phyloP scores from a whole-genome alignment of 2,329 filamentous ascomycete genomes.

The Alternaria alternata region DNA sequence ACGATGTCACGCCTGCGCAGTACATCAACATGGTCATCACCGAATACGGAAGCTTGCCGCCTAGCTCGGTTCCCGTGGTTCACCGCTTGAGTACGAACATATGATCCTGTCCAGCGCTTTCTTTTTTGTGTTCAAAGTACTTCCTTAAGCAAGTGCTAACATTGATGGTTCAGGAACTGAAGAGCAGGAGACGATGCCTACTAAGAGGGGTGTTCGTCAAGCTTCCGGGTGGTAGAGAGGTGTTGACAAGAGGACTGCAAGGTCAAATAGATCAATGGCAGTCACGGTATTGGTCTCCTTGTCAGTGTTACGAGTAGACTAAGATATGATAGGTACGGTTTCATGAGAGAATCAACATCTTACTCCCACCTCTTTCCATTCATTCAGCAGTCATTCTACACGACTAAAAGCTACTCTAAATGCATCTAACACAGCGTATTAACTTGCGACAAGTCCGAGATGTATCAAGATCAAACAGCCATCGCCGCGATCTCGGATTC shows the following conservation, averaged over 20 bases:
- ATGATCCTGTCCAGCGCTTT: conserved; percentile 28
- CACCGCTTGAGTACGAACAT: conserved; percentile 63
- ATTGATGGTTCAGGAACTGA: conserved; percentile 19
- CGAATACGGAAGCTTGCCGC: conserved; percentile 86
- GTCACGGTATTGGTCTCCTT: not conserved
- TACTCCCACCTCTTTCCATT: not conserved
- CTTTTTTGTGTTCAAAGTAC: conserved; percentile 14
- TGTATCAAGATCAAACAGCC: not conserved
- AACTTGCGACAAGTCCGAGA: not conserved
- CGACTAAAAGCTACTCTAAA: not conserved
- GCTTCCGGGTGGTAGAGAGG: conserved; percentile 13
- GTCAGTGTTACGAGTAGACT: not conserved
- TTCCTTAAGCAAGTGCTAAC: conserved; percentile 14
- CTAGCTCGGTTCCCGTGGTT: conserved; percentile 82
- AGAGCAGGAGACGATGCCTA: conserved; percentile 17
- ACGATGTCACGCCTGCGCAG: conserved; percentile 88
- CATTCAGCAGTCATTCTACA: not conserved
- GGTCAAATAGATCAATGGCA: not conserved
- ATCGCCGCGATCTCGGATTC: not conserved
- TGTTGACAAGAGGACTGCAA: not conserved
- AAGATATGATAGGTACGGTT: too few relatives aligned
- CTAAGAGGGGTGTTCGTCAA: conserved; percentile 17
- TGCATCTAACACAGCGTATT: not conserved
- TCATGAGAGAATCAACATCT: not conserved
- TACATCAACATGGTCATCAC: conserved; percentile 90